These are phyloP conservation scores for Raphanus raphanistrum DNA, from an alignment of 345 rosid genomes.

Conservation along the genomic window DNA sequence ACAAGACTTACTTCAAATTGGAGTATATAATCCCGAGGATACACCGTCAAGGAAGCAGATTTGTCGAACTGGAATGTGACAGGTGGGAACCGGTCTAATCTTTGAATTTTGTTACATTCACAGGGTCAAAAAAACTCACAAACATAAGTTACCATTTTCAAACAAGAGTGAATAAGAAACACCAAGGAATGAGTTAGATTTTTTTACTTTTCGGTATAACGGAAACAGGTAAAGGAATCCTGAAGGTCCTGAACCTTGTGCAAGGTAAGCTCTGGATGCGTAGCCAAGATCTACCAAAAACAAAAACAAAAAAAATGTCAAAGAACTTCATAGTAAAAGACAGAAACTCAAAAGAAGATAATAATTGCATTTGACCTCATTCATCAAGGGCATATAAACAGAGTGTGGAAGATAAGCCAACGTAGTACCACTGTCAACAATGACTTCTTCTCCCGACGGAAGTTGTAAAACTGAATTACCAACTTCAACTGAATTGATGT, in stretches of 20 bases:
- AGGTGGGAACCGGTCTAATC: constrained; percentile 70
- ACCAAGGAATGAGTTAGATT: not conserved
- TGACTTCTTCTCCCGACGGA: constrained; percentile 60
- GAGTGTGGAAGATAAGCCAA: constrained; percentile 73
- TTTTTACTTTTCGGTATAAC: constrained; percentile 57
- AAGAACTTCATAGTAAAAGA: not conserved
- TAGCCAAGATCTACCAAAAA: constrained; percentile 45
- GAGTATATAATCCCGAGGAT: constrained; percentile 78
- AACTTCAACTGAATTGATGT: constrained; percentile 66
- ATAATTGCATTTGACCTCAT: constrained; percentile 41
- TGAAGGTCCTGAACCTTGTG: constrained; percentile 60
- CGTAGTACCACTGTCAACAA: constrained; percentile 93
- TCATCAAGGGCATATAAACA: constrained; percentile 54
- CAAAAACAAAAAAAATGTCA: not conserved
- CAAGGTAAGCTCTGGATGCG: constrained; percentile 53
- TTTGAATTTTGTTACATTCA: constrained; percentile 38
- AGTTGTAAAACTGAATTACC: constrained; percentile 52
- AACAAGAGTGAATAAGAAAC: not conserved
- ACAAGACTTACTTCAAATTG: constrained; percentile 46
- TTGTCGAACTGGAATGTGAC: constrained; percentile 68
- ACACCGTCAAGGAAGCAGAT: constrained; percentile 54
- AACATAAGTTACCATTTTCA: not conserved
- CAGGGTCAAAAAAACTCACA: not conserved
- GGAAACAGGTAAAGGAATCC: constrained; percentile 64
- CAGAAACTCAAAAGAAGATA: not conserved